Conservation (phyloP, 257 asterid genomes). For the Ligustrum vulgare region DNA sequence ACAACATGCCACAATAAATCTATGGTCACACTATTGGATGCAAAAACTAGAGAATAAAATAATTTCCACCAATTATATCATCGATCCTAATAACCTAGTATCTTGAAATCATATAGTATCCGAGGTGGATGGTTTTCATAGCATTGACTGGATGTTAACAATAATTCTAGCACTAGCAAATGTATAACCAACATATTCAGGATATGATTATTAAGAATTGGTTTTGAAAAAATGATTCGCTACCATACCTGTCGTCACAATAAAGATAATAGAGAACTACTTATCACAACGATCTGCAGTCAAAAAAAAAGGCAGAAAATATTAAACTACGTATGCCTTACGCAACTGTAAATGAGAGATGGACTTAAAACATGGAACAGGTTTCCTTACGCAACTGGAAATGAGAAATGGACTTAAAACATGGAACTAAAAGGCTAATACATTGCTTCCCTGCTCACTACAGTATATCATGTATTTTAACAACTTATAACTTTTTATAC, state of each 20-base stretch:
- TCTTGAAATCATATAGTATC: no score
- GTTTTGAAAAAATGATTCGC: not conserved
- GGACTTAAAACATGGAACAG: no score
- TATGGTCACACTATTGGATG: no score
- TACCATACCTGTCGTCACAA: constrained; percentile 82
- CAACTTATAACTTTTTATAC: not conserved
- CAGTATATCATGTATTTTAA: not conserved
- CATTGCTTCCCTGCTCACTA: not conserved
- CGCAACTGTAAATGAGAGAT: no score
- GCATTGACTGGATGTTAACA: no score
- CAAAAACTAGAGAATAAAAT: no score
- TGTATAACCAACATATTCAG: no score
- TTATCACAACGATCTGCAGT: not conserved
- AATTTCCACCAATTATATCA: no score
- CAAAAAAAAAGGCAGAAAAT: not conserved
- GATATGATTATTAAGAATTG: not conserved
- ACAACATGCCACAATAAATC: no score
- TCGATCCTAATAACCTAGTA: no score
- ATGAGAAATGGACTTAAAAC: not conserved
- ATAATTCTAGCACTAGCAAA: no score
- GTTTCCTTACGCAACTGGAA: not conserved
- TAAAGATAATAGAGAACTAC: constrained; percentile 38
- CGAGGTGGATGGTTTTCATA: no score
- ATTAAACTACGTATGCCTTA: not conserved
- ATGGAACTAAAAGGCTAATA: not conserved